Evolutionary conservation across 768 basidiomycete genomes (phyloP).

Genomic region (Russula emetica): DNA sequence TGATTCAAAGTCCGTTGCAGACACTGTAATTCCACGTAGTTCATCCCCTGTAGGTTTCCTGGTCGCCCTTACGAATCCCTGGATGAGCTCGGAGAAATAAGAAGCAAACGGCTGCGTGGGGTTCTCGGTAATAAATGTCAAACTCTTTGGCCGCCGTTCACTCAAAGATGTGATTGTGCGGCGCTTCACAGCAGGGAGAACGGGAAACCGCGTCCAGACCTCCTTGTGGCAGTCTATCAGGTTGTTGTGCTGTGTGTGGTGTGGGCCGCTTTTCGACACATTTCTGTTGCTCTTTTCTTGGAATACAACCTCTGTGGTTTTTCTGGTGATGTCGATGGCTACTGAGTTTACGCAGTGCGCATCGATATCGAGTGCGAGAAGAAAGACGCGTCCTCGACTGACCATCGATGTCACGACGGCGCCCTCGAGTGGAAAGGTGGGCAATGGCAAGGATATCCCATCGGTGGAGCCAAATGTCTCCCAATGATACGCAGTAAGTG

Average conservation of each 20-base stretch:
- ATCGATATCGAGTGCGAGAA: conserved; percentile 40
- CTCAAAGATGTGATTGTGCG: conserved; percentile 22
- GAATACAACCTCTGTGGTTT: conserved; percentile 54
- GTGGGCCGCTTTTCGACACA: conserved; percentile 19
- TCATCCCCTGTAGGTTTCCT: conserved; percentile 49
- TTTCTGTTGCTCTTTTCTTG: conserved; percentile 38
- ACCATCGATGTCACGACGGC: conserved; percentile 45
- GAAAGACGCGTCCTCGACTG: conserved; percentile 40
- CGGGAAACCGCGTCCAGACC: conserved; percentile 19
- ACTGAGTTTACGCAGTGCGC: conserved; percentile 40
- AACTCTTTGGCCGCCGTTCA: conserved; percentile 33
- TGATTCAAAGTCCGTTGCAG: conserved; percentile 32
- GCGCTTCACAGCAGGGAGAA: conserved; percentile 19
- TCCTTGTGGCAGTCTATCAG: conserved; percentile 17
- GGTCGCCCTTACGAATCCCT: conserved; percentile 44
- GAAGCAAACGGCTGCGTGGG: conserved; percentile 36
- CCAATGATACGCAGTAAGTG: conserved; percentile 49
- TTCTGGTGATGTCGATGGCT: conserved; percentile 50
- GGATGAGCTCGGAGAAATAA: conserved; percentile 46
- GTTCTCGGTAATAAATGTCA: conserved; percentile 45
- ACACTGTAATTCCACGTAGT: conserved; percentile 36
- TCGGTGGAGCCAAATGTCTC: conserved; percentile 49
- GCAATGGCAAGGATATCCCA: conserved; percentile 42
- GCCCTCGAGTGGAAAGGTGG: conserved; percentile 28
- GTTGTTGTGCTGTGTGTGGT: conserved; percentile 40